Percentiles rank a stretch among this genome's conserved stretches.
Evolutionary conservation across 2,329 filamentous ascomycete species (phyloP).

Genomic region (Chaetothyriales sp.): DNA sequence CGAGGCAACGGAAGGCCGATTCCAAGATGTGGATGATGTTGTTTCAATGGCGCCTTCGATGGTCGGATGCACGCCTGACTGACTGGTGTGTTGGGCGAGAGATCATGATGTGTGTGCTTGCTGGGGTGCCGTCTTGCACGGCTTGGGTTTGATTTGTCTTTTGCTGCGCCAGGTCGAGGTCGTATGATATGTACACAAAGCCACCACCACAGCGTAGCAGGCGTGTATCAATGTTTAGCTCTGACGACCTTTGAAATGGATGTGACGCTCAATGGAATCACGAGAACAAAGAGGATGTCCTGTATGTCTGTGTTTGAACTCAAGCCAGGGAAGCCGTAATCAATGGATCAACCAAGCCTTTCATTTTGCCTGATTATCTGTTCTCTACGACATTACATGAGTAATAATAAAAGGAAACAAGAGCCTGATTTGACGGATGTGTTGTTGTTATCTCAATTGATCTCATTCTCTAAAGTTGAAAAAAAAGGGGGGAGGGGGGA

Average conservation of each 20-base stretch:
- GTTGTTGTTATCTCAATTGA: neutral
- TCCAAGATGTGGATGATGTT: neutral
- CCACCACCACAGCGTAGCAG: neutral
- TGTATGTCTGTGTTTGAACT: neutral
- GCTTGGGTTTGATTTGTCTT: neutral
- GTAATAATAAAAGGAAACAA: no score
- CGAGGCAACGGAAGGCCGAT: neutral
- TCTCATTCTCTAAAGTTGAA: neutral
- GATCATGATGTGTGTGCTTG: neutral
- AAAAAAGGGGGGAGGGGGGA: neutral
- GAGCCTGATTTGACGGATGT: neutral
- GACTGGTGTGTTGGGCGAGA: neutral
- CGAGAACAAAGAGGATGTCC: constrained; percentile 4
- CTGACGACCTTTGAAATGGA: neutral
- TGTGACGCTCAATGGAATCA: constrained; percentile 7
- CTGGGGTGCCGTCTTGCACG: neutral
- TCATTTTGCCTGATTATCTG: neutral
- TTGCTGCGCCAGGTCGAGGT: neutral
- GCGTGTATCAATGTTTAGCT: neutral
- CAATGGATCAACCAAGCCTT: neutral
- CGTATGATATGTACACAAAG: neutral
- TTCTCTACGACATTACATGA: no score
- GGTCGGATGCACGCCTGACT: neutral
- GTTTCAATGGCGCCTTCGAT: neutral
- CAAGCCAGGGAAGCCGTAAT: neutral